Conservation (phyloP, 345 rosid species). For the Pistacia integerrima region DNA sequence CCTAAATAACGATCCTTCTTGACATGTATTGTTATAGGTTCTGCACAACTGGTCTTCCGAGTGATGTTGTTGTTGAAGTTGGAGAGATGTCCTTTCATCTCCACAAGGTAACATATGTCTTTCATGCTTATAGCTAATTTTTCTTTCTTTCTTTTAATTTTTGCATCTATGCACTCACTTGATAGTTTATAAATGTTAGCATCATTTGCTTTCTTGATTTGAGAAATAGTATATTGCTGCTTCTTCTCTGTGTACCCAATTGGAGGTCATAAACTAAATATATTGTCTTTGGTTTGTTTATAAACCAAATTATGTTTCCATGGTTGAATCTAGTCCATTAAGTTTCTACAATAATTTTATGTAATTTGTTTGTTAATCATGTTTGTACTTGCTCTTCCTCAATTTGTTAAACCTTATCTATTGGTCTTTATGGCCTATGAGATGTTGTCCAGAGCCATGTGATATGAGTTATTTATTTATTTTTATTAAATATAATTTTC, state of each 20-base stretch:
- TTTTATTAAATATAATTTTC: too few species aligned
- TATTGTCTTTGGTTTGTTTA: constrained; percentile 2
- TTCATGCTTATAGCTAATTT: neutral
- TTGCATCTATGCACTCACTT: neutral
- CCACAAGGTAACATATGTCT: constrained; percentile 71
- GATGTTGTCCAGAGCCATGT: neutral
- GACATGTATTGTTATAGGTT: constrained; percentile 52
- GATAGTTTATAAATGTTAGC: neutral
- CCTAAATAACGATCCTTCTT: constrained; percentile 3
- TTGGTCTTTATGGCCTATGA: neutral
- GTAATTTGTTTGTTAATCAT: neutral
- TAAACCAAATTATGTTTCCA: neutral
- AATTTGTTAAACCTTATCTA: neutral
- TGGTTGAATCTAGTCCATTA: neutral
- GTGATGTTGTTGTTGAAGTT: constrained; percentile 87
- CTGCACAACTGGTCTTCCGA: constrained; percentile 96
- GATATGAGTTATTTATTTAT: neutral
- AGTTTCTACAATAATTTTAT: neutral
- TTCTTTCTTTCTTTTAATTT: neutral
- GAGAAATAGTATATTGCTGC: constrained; percentile 6
- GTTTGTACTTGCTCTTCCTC: neutral
- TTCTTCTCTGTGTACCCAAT: neutral
- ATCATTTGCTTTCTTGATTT: constrained; percentile 8
- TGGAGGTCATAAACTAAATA: neutral
- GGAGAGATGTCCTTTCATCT: constrained; percentile 96